A percentile compares a stretch with the other conserved stretches of the same genome.
Conservation (phyloP, 805 yeast species). For the Cyberlindnera sargentensis region DNA sequence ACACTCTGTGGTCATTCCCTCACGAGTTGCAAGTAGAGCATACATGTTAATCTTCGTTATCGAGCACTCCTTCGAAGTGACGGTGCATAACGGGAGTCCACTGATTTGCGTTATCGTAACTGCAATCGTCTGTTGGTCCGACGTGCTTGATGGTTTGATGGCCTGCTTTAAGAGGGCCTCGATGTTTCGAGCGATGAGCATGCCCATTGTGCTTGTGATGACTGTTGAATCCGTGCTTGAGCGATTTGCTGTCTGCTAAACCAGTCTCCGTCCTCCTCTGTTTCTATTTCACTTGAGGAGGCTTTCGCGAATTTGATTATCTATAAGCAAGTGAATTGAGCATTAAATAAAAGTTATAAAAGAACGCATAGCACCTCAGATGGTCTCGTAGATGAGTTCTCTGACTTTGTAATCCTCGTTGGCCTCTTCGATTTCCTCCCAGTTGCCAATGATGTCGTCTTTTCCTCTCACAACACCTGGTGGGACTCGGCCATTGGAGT, state of each 20-base stretch:
- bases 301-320: too few species aligned
- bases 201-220: conserved; percentile 4
- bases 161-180: conserved; percentile 15
- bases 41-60: conserved; percentile 16
- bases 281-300: too few species aligned
- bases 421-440: conserved; percentile 80
- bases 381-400: conserved; percentile 58
- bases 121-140: conserved; percentile 9
- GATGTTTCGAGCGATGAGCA: conserved; percentile 17
- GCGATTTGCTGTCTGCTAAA: too few species aligned
- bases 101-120: conserved; percentile 11
- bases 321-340: too few species aligned
- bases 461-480: conserved; percentile 85
- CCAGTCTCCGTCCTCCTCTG: too few species aligned
- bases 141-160: conserved; percentile 11
- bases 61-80: background rate
- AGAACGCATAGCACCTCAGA: conserved; percentile 23
- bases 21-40: conserved; percentile 11
- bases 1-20: conserved; percentile 5
- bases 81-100: conserved; percentile 14
- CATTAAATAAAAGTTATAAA: too few species aligned
- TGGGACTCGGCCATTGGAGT: conserved; percentile 60
- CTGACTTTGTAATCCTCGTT: conserved; percentile 69
- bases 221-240: too few species aligned
- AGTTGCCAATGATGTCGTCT: conserved; percentile 78